Conservation (phyloP, 768 basidiomycete genomes). For the Trametes villosa region DNA sequence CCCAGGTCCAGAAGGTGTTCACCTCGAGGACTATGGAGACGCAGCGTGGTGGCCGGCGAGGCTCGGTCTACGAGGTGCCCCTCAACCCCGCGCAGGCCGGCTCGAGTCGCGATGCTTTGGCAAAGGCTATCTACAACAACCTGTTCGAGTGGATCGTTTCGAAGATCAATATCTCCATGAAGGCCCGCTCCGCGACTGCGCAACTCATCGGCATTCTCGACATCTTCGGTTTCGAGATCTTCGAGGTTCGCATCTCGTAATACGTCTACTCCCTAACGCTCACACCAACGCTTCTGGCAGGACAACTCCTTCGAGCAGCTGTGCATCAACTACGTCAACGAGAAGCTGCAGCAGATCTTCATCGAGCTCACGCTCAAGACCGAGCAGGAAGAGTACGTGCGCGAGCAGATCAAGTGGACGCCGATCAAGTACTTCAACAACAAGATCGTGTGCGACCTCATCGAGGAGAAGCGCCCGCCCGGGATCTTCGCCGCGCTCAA, state of each 20-base stretch:
- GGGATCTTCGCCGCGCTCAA: conserved; percentile 98
- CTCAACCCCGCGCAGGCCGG: conserved; percentile 90
- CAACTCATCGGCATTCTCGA: conserved; percentile 96
- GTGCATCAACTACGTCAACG: conserved; percentile 99
- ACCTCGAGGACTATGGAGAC: conserved; percentile 91
- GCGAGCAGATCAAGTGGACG: conserved; percentile 99
- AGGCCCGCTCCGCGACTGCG: conserved; percentile 69
- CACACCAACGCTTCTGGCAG: conserved; percentile 40
- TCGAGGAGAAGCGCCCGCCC: conserved; percentile 94
- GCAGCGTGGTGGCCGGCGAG: conserved; percentile 86
- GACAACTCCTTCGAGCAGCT: conserved; percentile 97
- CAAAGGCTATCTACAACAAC: conserved; percentile 98
- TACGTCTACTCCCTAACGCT: conserved; percentile 3
- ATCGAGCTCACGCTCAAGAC: conserved; percentile 98
- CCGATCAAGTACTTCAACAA: conserved; percentile 99
- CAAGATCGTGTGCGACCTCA: conserved; percentile 97
- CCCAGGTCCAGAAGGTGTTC: conserved; percentile 83
- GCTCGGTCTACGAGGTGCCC: conserved; percentile 97
- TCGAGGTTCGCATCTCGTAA: conserved; percentile 60
- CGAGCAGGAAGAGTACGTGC: conserved; percentile 98
- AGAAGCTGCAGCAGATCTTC: conserved; percentile 99
- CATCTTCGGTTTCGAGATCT: conserved; percentile 99
- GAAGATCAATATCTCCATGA: conserved; percentile 95
- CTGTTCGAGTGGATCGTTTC: conserved; percentile 99
- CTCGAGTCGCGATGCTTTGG: conserved; percentile 87